Conservation (phyloP, 1,284 basidiomycete species). For the Moesziomyces globuligerus region DNA sequence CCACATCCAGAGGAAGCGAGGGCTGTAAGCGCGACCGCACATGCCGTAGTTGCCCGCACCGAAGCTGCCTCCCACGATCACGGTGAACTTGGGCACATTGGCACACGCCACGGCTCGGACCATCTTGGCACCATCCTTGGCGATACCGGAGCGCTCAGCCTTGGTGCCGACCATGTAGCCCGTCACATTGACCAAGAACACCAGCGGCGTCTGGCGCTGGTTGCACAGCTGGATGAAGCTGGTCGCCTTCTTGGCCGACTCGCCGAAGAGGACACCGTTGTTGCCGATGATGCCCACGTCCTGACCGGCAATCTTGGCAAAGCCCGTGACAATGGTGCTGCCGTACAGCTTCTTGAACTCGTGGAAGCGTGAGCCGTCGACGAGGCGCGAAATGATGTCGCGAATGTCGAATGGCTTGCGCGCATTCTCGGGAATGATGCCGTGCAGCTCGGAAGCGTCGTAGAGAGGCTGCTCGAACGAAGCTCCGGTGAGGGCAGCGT, state of each 20-base stretch:
- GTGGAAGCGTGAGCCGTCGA: constrained; percentile 89
- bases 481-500: constrained; percentile 42
- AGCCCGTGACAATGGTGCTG: constrained; percentile 84
- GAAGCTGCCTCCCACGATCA: constrained; percentile 93
- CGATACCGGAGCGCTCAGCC: constrained; percentile 92
- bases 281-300: constrained; percentile 79
- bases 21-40: constrained; percentile 76
- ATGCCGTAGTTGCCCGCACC: constrained; percentile 86
- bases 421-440: constrained; percentile 88
- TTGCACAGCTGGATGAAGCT: constrained; percentile 95
- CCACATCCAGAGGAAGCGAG: constrained; percentile 97
- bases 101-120: constrained; percentile 94
- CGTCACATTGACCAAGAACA: constrained; percentile 94
- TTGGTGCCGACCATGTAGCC: constrained; percentile 93
- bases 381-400: constrained; percentile 88
- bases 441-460: constrained; percentile 81
- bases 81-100: constrained; percentile 91
- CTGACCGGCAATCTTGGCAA: constrained; percentile 69
- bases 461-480: constrained; percentile 80
- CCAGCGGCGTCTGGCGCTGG: constrained; percentile 85
- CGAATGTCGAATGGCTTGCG: constrained; percentile 90
- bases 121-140: constrained; percentile 98
- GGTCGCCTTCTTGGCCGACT: constrained; percentile 90
- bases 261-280: constrained; percentile 92
- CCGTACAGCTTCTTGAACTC: constrained; percentile 96